Evolutionary conservation across 2,329 filamentous ascomycete genomes (phyloP).

Genomic region (Nemania sp.): DNA sequence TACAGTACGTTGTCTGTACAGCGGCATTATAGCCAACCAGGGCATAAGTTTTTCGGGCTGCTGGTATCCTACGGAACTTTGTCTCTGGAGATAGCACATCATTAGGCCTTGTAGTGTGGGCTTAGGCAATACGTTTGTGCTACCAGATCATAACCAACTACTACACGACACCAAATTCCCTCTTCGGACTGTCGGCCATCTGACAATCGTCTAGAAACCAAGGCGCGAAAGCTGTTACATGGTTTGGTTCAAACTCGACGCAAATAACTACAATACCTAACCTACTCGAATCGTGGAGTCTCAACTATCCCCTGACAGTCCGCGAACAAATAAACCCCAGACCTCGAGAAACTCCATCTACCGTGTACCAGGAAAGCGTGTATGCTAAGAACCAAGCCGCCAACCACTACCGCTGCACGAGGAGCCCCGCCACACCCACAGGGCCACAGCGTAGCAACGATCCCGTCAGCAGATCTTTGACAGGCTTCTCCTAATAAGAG

Average conservation of each 20-base stretch:
- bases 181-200: conserved; percentile 7
- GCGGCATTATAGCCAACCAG: conserved; percentile 11
- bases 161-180: conserved; percentile 9
- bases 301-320: background rate
- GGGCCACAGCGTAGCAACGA: too few species aligned
- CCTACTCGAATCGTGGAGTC: too few species aligned
- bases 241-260: background rate
- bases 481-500: conserved; percentile 35
- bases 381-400: conserved; percentile 26
- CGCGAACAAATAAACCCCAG: conserved; percentile 1
- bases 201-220: background rate
- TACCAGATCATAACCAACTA: too few species aligned
- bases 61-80: conserved; percentile 22
- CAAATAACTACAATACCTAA: too few species aligned
- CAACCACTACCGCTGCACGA: conserved; percentile 36
- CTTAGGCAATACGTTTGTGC: too few species aligned
- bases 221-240: background rate
- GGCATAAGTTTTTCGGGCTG: conserved; percentile 10
- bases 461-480: conserved; percentile 40
- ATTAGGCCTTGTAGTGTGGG: conserved; percentile 15
- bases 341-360: conserved; percentile 1
- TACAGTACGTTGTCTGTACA: conserved; percentile 7
- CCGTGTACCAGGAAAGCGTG: conserved; percentile 6
- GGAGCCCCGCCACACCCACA: conserved; percentile 38
- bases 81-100: conserved; percentile 1